Evolutionary conservation across 352 stramenopile species (phyloP).

Genomic region (Pythium monospermum): DNA sequence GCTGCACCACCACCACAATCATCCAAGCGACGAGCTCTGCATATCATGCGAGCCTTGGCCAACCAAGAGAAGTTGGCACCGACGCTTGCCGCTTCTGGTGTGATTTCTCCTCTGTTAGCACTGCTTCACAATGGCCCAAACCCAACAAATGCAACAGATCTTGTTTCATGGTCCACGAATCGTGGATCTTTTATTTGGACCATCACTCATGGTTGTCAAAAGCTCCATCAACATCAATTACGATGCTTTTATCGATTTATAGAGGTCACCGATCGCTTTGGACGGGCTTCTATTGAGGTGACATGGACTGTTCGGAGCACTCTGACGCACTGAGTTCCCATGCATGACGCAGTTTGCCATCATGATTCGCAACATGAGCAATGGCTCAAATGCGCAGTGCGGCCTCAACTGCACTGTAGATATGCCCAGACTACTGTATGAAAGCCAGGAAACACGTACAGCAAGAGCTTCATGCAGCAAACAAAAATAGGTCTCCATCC

Average conservation of each 20-base stretch:
- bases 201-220: conserved; percentile 6
- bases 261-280: neutral
- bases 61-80: neutral
- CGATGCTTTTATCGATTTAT: conserved; percentile 1
- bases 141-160: too few species aligned
- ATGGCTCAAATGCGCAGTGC: too few species aligned
- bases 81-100: neutral
- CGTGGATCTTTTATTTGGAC: neutral
- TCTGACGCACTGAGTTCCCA: conserved; percentile 3
- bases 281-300: conserved; percentile 7
- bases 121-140: neutral
- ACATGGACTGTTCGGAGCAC: neutral
- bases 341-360: conserved; percentile 15
- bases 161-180: neutral
- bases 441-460: too few species aligned
- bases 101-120: neutral
- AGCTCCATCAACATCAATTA: neutral
- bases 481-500: too few species aligned
- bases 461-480: too few species aligned
- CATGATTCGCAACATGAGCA: too few species aligned
- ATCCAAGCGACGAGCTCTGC: neutral
- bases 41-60: neutral
- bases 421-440: too few species aligned
- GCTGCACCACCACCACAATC: neutral
- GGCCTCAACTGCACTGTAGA: too few species aligned